These are phyloP conservation scores for Orobanche coerulescens DNA, from an alignment of 257 asterid species.

Conservation along the genomic window DNA sequence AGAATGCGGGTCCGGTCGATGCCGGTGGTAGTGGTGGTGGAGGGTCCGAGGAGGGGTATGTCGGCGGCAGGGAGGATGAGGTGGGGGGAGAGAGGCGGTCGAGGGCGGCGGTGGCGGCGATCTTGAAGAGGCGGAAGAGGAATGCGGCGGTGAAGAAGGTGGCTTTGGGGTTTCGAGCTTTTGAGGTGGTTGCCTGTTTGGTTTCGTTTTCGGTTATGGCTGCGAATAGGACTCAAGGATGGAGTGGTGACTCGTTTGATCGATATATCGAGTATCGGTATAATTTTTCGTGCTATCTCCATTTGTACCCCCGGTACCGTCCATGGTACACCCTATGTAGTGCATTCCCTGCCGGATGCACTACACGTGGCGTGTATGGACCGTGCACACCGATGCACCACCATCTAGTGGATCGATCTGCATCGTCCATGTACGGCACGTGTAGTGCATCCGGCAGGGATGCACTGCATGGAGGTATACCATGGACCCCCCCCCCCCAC, in stretches of 20 bases:
- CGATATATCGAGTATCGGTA: conserved; percentile 64
- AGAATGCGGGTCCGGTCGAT: conserved; percentile 33
- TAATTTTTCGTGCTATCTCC: too few species aligned
- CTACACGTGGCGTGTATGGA: too few species aligned
- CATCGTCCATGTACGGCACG: too few species aligned
- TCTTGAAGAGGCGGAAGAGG: conserved; percentile 29
- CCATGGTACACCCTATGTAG: too few species aligned
- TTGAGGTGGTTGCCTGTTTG: conserved; percentile 49
- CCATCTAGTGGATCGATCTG: too few species aligned
- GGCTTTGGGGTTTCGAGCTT: conserved; percentile 53
- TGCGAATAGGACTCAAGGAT: conserved; percentile 67
- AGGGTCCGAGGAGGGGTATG: conserved; percentile 37
- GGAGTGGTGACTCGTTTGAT: conserved; percentile 84
- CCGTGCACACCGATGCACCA: too few species aligned
- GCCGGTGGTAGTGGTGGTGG: conserved; percentile 25
- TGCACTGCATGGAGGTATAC: too few species aligned
- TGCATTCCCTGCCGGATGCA: too few species aligned
- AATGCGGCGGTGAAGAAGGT: conserved; percentile 27
- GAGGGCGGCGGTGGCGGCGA: conserved; percentile 33
- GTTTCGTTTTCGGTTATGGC: conserved; percentile 77
- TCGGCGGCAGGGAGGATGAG: conserved; percentile 20
- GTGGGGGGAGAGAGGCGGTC: conserved; percentile 37
- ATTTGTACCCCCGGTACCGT: too few species aligned
- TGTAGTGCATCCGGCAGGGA: too few species aligned
- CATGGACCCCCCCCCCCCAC: too few species aligned